Conservation (phyloP, 768 basidiomycete species). For the Lactarius evosmus region DNA sequence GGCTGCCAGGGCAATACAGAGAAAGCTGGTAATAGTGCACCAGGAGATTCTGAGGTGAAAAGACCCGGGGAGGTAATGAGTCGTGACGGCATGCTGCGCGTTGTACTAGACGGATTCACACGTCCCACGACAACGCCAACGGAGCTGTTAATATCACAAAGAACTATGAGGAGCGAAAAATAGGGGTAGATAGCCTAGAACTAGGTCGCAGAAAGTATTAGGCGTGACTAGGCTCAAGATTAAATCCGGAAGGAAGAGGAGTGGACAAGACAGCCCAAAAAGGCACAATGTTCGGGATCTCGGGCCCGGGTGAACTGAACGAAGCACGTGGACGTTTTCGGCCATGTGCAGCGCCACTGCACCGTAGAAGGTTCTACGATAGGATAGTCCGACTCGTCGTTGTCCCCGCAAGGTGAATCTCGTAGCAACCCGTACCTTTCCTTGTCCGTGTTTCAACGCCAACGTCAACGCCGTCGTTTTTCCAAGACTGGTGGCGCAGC, state of each 20-base stretch:
- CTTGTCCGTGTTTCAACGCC: neutral
- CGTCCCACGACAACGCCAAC: neutral
- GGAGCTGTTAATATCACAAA: neutral
- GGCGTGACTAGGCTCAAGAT: neutral
- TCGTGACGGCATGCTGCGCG: neutral
- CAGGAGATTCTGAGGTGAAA: neutral
- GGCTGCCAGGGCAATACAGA: neutral
- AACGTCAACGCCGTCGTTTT: neutral
- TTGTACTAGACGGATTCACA: neutral
- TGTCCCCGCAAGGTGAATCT: neutral
- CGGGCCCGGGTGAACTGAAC: neutral
- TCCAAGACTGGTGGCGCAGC: neutral
- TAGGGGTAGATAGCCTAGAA: neutral
- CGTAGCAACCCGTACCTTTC: neutral
- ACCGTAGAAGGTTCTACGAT: neutral
- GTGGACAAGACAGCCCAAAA: neutral
- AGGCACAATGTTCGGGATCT: neutral
- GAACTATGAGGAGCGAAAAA: neutral
- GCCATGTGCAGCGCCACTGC: neutral
- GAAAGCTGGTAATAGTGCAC: neutral
- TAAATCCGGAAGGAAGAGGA: conserved; percentile 16
- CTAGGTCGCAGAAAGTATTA: neutral
- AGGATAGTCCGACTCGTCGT: neutral
- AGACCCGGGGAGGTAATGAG: neutral
- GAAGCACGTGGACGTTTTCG: neutral